These are phyloP conservation scores for Nicotiana obtusifolia DNA, from an alignment of 257 asterid species.

Conservation along the genomic window DNA sequence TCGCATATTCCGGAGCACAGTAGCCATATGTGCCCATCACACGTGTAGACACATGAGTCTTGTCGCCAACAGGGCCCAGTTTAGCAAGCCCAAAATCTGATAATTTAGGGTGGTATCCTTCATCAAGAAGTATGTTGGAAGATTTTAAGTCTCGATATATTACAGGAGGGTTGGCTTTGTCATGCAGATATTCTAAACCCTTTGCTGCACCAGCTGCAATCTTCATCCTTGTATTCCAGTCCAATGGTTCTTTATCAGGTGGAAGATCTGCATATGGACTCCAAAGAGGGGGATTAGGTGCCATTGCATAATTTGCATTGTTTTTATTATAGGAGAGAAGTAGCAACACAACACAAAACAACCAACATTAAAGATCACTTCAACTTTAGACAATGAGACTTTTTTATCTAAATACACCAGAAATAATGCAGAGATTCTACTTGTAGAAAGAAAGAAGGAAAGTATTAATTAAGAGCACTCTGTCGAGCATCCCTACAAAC, in stretches of 20 bases:
- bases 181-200: conserved; percentile 84
- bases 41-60: conserved; percentile 87
- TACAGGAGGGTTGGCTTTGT: conserved; percentile 86
- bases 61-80: conserved; percentile 88
- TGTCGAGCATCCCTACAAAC: neutral
- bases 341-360: conserved; percentile 2
- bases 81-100: conserved; percentile 95
- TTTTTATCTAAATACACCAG: neutral
- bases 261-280: conserved; percentile 42
- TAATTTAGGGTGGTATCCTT: conserved; percentile 68
- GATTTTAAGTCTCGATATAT: conserved; percentile 83
- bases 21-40: conserved; percentile 97
- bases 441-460: neutral
- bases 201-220: conserved; percentile 93
- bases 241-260: conserved; percentile 64
- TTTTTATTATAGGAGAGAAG: neutral
- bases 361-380: neutral
- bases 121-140: conserved; percentile 82
- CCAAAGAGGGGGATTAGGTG: neutral
- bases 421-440: neutral
- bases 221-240: conserved; percentile 93
- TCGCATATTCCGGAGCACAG: conserved; percentile 95
- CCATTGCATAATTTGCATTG: conserved; percentile 5
- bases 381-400: neutral
- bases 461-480: neutral